Conservation (phyloP, 192 early-diverging fungal species). For the Umbelopsis sp. region DNA sequence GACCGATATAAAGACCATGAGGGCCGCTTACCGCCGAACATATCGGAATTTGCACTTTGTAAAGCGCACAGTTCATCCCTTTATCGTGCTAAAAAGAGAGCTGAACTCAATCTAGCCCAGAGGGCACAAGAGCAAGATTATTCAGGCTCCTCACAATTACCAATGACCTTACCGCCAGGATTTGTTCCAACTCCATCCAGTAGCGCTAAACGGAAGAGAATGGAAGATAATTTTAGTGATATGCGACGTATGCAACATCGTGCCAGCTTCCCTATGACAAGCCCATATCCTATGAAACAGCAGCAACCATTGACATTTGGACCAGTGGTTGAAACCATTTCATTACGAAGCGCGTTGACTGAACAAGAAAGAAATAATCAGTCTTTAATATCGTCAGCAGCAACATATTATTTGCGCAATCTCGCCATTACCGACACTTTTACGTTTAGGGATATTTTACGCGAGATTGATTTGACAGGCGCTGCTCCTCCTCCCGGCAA, state of each 20-base stretch:
- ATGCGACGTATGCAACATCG: conserved; percentile 12
- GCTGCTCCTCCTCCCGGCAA: conserved; percentile 41
- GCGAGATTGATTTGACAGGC: conserved; percentile 31
- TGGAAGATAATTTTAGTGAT: not conserved
- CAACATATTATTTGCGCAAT: conserved; percentile 32
- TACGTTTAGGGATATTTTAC: conserved; percentile 33
- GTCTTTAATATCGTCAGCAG: conserved; percentile 5
- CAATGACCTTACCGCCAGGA: not conserved
- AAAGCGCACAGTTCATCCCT: conserved; percentile 41
- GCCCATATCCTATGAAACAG: not conserved
- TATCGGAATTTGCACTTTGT: conserved; percentile 39
- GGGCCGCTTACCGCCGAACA: conserved; percentile 19
- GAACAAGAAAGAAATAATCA: conserved; percentile 11
- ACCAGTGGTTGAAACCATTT: conserved; percentile 31
- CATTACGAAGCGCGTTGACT: conserved; percentile 14
- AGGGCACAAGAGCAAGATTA: conserved; percentile 3
- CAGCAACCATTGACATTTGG: conserved; percentile 1
- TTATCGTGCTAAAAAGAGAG: conserved; percentile 39
- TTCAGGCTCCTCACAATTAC: conserved; percentile 13
- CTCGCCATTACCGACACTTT: conserved; percentile 37
- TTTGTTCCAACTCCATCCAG: conserved; percentile 20
- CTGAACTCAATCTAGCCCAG: not conserved
- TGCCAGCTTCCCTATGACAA: not conserved
- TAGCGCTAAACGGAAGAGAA: conserved; percentile 11
- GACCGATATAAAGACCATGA: conserved; percentile 26